A percentile compares a stretch with the other conserved stretches of the same genome.
Conservation (phyloP, 352 stramenopile species). For the Globisporangium camurandrum region DNA sequence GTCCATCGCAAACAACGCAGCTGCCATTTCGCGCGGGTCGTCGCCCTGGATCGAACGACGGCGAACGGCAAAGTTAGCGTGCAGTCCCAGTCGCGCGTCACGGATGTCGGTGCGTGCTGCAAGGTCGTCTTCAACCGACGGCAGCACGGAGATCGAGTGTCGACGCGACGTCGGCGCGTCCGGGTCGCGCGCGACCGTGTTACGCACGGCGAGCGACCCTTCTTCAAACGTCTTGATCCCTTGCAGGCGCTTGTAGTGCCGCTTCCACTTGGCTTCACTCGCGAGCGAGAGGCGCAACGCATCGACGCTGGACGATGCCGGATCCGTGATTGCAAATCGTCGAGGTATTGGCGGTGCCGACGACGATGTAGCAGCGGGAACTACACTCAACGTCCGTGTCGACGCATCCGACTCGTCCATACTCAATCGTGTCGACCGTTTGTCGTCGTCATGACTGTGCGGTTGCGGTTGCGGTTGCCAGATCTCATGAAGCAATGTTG, state of each 20-base stretch:
- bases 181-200: conserved; percentile 9
- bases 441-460: no score
- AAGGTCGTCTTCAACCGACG: conserved; percentile 15
- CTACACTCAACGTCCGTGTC: no score
- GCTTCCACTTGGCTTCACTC: conserved; percentile 29
- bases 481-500: no score
- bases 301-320: background rate
- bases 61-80: conserved; percentile 7
- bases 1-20: conserved; percentile 14
- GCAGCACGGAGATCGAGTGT: conserved; percentile 20
- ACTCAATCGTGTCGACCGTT: no score
- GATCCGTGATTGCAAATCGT: background rate
- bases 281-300: conserved; percentile 12
- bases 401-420: no score
- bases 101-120: background rate
- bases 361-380: no score
- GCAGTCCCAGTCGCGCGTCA: background rate
- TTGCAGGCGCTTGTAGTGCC: conserved; percentile 32
- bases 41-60: conserved; percentile 31
- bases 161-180: conserved; percentile 11
- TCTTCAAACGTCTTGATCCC: conserved; percentile 29
- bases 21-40: conserved; percentile 11
- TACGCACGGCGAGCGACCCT: conserved; percentile 15
- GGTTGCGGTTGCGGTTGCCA: no score
- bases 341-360: background rate